These are phyloP conservation scores for Tolypocladium tundrense DNA, from an alignment of 2,329 filamentous ascomycete species.

Conservation along the genomic window DNA sequence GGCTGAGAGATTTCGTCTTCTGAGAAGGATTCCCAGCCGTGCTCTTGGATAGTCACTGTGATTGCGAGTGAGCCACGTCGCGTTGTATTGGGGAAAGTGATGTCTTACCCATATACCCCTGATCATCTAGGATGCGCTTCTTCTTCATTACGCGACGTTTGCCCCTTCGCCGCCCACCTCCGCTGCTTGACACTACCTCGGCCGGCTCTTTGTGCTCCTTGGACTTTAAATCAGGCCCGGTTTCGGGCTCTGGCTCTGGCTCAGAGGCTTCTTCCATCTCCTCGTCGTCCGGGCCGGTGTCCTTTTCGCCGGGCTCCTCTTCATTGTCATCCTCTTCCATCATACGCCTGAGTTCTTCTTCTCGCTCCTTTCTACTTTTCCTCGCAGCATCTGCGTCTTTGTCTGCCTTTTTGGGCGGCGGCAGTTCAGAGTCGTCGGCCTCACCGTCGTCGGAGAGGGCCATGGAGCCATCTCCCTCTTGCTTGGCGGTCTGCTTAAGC, in stretches of 20 bases:
- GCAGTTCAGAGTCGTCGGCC: conserved; percentile 25
- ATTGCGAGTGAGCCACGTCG: background rate
- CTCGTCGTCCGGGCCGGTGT: conserved; percentile 26
- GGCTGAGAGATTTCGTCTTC: conserved; percentile 63
- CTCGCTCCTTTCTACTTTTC: conserved; percentile 23
- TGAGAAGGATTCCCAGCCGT: conserved; percentile 84
- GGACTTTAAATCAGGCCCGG: conserved; percentile 17
- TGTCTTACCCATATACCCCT: conserved; percentile 72
- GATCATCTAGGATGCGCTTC: conserved; percentile 75
- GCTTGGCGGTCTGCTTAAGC: conserved; percentile 33
- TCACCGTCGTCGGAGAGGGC: conserved; percentile 29
- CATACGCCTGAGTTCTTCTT: conserved; percentile 29
- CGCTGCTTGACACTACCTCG: conserved; percentile 41
- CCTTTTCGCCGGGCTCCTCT: conserved; percentile 29
- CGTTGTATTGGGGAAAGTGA: background rate
- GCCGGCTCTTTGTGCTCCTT: conserved; percentile 33
- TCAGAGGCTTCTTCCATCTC: conserved; percentile 29
- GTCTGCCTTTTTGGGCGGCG: conserved; percentile 14
- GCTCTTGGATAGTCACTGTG: conserved; percentile 74
- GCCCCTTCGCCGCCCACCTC: conserved; percentile 60
- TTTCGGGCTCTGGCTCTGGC: conserved; percentile 22
- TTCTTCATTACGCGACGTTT: conserved; percentile 78
- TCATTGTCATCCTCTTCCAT: conserved; percentile 49
- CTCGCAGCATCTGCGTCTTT: conserved; percentile 13
- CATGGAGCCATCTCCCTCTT: conserved; percentile 19